A percentile compares a stretch with the other conserved stretches of the same genome.
These are phyloP conservation scores for Ophiorrhiza pumila DNA, from an alignment of 257 asterid genomes.

Conservation along the genomic window DNA sequence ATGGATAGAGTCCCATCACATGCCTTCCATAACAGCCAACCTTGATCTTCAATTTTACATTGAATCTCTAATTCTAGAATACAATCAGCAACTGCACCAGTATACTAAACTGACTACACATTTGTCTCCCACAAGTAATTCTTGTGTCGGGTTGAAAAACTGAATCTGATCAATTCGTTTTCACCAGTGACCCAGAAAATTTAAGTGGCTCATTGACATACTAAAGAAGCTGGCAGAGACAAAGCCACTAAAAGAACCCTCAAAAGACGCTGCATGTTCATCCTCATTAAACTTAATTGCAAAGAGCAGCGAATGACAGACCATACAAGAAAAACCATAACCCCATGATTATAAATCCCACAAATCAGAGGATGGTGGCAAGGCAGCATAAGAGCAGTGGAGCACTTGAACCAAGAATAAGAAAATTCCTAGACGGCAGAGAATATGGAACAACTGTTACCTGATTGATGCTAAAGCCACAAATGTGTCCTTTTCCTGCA, in stretches of 20 bases:
- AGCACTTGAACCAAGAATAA: neutral
- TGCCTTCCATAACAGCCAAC: neutral
- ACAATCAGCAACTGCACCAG: neutral
- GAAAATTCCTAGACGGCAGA: neutral
- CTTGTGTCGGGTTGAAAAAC: neutral
- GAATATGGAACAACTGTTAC: slow-evolving; percentile 25
- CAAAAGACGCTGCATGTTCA: neutral
- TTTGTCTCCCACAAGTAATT: neutral
- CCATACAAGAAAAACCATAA: neutral
- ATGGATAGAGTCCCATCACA: neutral
- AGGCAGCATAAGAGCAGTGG: neutral
- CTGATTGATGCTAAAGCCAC: slow-evolving; percentile 83
- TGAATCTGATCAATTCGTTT: neutral
- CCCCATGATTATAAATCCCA: neutral
- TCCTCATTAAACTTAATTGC: neutral
- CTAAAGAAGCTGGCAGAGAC: neutral
- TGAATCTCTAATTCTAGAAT: neutral
- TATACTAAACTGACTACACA: neutral
- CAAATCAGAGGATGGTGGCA: neutral
- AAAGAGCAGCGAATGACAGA: neutral
- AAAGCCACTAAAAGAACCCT: neutral
- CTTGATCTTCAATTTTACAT: no score
- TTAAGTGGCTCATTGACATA: neutral
- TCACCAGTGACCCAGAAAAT: neutral
- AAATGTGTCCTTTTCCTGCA: slow-evolving; percentile 75